Evolutionary conservation across 805 yeast species (phyloP).

Genomic region (Isabelozyma rhagii): DNA sequence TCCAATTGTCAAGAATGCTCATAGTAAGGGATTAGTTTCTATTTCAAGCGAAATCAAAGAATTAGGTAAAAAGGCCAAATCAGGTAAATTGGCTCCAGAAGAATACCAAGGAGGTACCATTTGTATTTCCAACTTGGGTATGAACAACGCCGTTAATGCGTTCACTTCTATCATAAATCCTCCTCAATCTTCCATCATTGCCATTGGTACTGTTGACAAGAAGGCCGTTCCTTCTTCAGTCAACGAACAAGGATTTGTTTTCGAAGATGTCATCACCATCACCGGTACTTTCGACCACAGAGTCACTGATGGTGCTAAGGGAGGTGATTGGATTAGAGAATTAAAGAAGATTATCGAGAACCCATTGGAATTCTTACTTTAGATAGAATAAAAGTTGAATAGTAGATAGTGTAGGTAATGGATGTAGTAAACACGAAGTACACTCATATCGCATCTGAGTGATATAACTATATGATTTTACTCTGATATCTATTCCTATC

Average conservation of each 20-base stretch:
- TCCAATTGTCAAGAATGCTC: conserved; percentile 89
- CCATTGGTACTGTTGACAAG: conserved; percentile 90
- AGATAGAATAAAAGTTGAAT: conserved; percentile 15
- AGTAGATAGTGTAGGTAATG: too few relatives aligned
- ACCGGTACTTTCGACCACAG: conserved; percentile 99
- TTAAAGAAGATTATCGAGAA: conserved; percentile 89
- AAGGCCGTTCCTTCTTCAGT: conserved; percentile 90
- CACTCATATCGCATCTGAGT: too few relatives aligned
- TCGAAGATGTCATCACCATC: conserved; percentile 85
- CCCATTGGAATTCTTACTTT: conserved; percentile 90
- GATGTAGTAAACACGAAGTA: too few relatives aligned
- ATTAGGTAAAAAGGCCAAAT: conserved; percentile 94
- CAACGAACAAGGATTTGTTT: conserved; percentile 86
- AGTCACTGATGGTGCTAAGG: conserved; percentile 95
- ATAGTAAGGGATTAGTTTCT: conserved; percentile 76
- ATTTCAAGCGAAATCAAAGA: conserved; percentile 87
- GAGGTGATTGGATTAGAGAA: conserved; percentile 94
- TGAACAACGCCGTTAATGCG: conserved; percentile 89
- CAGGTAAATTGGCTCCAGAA: conserved; percentile 87
- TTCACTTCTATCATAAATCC: conserved; percentile 98
- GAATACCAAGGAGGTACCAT: conserved; percentile 99
- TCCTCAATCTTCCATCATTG: conserved; percentile 92
- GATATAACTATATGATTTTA: too few relatives aligned
- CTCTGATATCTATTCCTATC: too few relatives aligned
- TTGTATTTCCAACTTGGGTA: conserved; percentile 97